A percentile compares a stretch with the other conserved stretches of the same genome.
Evolutionary conservation across 345 rosid genomes (phyloP).

Genomic region (Salix koriyanagi): DNA sequence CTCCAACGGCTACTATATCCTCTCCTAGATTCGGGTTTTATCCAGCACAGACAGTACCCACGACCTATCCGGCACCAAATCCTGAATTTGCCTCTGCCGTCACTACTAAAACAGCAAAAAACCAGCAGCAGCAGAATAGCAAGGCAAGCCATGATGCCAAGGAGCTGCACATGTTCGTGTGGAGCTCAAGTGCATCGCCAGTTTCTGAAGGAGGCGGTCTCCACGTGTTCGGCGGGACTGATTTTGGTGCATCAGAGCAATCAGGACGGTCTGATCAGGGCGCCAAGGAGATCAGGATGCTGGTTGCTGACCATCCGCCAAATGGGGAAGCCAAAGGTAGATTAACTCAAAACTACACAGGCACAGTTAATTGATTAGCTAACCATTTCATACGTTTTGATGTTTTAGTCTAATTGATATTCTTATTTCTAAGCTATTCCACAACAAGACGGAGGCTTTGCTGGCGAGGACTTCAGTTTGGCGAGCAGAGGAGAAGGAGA

Average conservation of each 20-base stretch:
- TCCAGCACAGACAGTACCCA: slow-evolving; percentile 53
- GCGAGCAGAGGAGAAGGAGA: slow-evolving; percentile 50
- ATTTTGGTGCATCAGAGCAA: slow-evolving; percentile 54
- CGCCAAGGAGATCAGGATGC: slow-evolving; percentile 87
- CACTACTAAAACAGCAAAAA: slow-evolving; percentile 29
- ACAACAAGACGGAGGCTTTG: slow-evolving; percentile 44
- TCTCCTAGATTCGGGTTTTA: slow-evolving; percentile 77
- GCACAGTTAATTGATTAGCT: background rate
- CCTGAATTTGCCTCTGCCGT: slow-evolving; percentile 59
- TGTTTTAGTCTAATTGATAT: background rate
- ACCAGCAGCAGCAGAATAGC: slow-evolving; percentile 13
- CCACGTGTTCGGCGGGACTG: slow-evolving; percentile 62
- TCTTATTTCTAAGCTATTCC: slow-evolving; percentile 31
- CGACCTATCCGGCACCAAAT: slow-evolving; percentile 82
- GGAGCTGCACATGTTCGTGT: slow-evolving; percentile 45
- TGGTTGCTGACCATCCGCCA: slow-evolving; percentile 71
- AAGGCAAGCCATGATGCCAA: slow-evolving; percentile 67
- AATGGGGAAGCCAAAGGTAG: slow-evolving; percentile 73
- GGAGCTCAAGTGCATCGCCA: slow-evolving; percentile 41
- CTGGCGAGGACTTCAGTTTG: slow-evolving; percentile 49
- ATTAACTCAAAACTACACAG: background rate
- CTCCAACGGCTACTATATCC: slow-evolving; percentile 33
- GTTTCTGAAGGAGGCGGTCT: slow-evolving; percentile 53
- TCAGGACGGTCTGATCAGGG: slow-evolving; percentile 80
- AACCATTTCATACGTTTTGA: background rate